A percentile compares a stretch with the other conserved stretches of the same genome.
These are phyloP conservation scores for Ustulina deusta DNA, from an alignment of 2,329 filamentous ascomycete species.

Conservation along the genomic window DNA sequence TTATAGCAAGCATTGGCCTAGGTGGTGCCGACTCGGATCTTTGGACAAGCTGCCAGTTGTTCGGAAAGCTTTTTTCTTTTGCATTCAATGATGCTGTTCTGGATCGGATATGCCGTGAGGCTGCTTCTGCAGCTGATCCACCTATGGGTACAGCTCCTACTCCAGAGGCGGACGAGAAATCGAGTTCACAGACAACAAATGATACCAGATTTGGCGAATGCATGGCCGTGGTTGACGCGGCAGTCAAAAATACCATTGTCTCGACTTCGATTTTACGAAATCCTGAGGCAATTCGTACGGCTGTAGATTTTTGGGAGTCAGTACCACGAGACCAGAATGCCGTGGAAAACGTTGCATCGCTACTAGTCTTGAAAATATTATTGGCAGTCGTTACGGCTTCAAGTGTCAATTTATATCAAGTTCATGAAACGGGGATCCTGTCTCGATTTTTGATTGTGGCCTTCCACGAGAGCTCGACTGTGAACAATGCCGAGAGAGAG, in stretches of 20 bases:
- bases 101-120: constrained; percentile 71
- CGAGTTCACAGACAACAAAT: constrained; percentile 38
- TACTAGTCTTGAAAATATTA: constrained; percentile 75
- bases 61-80: constrained; percentile 85
- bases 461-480: constrained; percentile 64
- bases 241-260: constrained; percentile 63
- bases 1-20: constrained; percentile 74
- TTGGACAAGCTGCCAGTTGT: constrained; percentile 78
- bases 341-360: constrained; percentile 65
- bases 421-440: constrained; percentile 79
- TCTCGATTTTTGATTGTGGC: constrained; percentile 73
- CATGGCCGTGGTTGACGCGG: constrained; percentile 49
- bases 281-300: constrained; percentile 71
- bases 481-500: constrained; percentile 67
- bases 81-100: constrained; percentile 82
- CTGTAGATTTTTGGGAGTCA: constrained; percentile 73
- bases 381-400: constrained; percentile 69
- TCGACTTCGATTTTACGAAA: constrained; percentile 67
- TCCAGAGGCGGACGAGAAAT: constrained; percentile 41
- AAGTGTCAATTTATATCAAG: constrained; percentile 74
- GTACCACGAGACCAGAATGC: constrained; percentile 63
- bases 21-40: constrained; percentile 75
- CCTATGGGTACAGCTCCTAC: constrained; percentile 27
- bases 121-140: constrained; percentile 36
- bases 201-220: constrained; percentile 44